Base-by-base conservation (phyloP, 2,329 filamentous ascomycete genomes). In the Pseudogymnoascus sp. region DNA sequence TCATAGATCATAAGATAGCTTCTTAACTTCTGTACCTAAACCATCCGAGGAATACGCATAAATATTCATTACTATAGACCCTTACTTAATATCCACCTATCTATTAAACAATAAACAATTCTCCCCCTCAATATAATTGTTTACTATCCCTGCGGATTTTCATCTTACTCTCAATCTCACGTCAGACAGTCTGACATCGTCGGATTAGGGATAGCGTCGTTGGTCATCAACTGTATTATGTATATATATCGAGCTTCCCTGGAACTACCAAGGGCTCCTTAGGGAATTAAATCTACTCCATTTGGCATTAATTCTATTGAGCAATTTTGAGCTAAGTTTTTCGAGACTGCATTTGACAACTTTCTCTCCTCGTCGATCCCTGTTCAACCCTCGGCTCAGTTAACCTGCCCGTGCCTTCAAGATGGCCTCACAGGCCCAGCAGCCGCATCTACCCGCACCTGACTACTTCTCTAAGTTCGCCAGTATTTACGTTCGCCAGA, bases 401-500 rank as follows among this genome's bases (percentile, higher is more conserved):
- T 19, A 19, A 19, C 19, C 19, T 19, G 19, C 19, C 19, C 19
- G 19, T 19, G 19, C 19, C 19, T 19, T 19, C 19, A 19, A 19
- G 37, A 39, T 39, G 37, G 37, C 37, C 16, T 39, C 37, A 16
- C 37, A 39, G 37, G 7, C 37, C 37, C 37, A 16, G 37, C 37
- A 39, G 4, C 37, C 37, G 37, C 37, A 39, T 16, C 37, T 39
- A 37, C 69, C 69, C 16, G 38, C 69, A 21, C 67, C 70, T 14
- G 67, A 71, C 66, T 72, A 71, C 65, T 73, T 73, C 64, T 70
- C 69, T 64, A 71, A 72, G 61, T 70, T 73, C 45, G 69, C 70
- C 61, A 64, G 58, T 62, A 61, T 63, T 41, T 73, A 73, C 45
- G 63, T 67, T 62, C 67, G 67, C 7, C 68, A 72, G 63, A 71